phyloP scores from a whole-genome alignment of 305 asterid genomes.

The Solanum hybrid region DNA sequence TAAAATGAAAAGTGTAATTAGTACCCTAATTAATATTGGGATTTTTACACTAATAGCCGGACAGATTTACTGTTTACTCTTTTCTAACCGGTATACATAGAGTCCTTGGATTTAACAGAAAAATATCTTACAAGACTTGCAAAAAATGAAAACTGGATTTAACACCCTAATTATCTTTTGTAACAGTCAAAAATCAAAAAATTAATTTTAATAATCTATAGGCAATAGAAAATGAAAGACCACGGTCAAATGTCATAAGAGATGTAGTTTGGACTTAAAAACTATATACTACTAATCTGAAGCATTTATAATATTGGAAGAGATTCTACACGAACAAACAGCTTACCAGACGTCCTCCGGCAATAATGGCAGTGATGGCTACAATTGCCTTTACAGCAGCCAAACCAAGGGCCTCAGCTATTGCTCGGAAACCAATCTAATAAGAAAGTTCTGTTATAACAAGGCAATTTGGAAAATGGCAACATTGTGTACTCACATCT shows the following conservation, averaged over 20 bases:
- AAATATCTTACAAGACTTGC: not conserved
- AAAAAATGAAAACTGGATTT: not conserved
- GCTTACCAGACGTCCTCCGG: slow-evolving; percentile 93
- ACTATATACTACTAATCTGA: not conserved
- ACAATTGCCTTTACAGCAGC: slow-evolving; percentile 98
- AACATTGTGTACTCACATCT: not conserved
- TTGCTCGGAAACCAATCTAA: slow-evolving; percentile 94
- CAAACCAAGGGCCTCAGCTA: slow-evolving; percentile 98
- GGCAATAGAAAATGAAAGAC: not conserved
- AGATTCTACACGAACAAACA: not conserved
- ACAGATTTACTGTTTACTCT: not conserved
- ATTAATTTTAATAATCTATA: not conserved
- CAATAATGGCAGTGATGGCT: slow-evolving; percentile 94
- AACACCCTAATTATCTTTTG: not conserved
- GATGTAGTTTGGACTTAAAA: not conserved
- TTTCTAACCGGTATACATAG: not conserved
- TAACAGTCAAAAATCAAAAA: not conserved
- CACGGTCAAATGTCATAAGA: not conserved
- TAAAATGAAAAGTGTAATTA: not conserved
- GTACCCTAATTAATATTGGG: not conserved
- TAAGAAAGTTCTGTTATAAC: slow-evolving; percentile 5
- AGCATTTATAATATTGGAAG: slow-evolving; percentile 13
- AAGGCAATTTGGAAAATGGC: not conserved
- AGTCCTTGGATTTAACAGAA: not conserved
- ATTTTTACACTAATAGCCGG: not conserved